Percentiles rank a stretch among this genome's conserved stretches.
Evolutionary conservation across 1,284 basidiomycete genomes (phyloP).

Genomic region (Amylostereum areolatum): DNA sequence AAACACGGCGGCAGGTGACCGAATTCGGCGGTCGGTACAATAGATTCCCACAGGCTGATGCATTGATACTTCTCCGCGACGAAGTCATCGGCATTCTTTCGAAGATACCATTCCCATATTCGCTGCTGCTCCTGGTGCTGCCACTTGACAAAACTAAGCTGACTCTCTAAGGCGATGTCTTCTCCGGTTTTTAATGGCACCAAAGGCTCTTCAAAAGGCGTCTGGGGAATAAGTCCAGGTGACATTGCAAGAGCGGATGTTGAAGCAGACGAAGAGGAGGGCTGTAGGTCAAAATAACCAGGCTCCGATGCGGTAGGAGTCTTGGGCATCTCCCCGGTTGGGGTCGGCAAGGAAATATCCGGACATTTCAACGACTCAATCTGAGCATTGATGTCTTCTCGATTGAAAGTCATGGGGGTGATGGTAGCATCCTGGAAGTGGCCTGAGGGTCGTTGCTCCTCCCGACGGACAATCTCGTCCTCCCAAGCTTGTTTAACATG

Average conservation of each 20-base stretch:
- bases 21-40: constrained; percentile 64
- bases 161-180: constrained; percentile 69
- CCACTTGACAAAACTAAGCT: constrained; percentile 65
- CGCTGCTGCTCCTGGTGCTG: constrained; percentile 81
- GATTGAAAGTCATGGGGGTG: constrained; percentile 26
- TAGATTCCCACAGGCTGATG: constrained; percentile 73
- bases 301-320: constrained; percentile 37
- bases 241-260: constrained; percentile 12
- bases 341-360: constrained; percentile 19
- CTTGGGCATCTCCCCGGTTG: constrained; percentile 17
- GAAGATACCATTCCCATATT: constrained; percentile 89
- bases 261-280: constrained; percentile 19
- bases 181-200: constrained; percentile 42
- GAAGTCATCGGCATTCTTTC: constrained; percentile 78
- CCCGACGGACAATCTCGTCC: constrained; percentile 74
- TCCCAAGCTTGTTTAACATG: constrained; percentile 72
- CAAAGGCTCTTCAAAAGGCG: constrained; percentile 31
- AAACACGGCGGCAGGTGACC: constrained; percentile 64
- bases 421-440: constrained; percentile 37
- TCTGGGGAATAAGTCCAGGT: constrained; percentile 17
- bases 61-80: constrained; percentile 92
- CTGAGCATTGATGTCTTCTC: constrained; percentile 58
- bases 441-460: constrained; percentile 52
- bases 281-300: constrained; percentile 39
- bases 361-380: constrained; percentile 61